Conservation (phyloP, 495 filamentous ascomycete species). For the Ramalina intermedia region DNA sequence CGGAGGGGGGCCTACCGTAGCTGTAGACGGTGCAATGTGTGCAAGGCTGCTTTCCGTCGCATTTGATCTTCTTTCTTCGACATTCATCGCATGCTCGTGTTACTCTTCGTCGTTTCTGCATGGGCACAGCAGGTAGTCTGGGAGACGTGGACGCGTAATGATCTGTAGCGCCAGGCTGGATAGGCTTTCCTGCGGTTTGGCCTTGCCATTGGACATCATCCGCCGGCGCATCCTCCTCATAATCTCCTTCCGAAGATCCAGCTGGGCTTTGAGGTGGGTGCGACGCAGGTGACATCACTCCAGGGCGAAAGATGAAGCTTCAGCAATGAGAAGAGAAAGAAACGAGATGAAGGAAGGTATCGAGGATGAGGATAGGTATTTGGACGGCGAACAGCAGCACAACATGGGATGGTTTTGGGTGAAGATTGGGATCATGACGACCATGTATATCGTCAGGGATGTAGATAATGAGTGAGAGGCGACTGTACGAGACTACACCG, state of each 20-base stretch:
- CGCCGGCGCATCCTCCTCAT: constrained; percentile 4
- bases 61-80: constrained; percentile 95
- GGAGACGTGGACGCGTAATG: not conserved
- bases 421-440: too few species aligned
- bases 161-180: not conserved
- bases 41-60: constrained; percentile 93
- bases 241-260: constrained; percentile 8
- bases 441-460: too few species aligned
- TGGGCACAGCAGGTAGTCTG: not conserved
- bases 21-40: constrained; percentile 97
- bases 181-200: not conserved
- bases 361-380: too few species aligned
- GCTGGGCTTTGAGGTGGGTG: not conserved
- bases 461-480: too few species aligned
- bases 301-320: too few species aligned
- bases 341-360: too few species aligned
- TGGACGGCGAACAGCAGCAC: too few species aligned
- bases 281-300: too few species aligned
- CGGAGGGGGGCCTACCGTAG: constrained; percentile 52
- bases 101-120: constrained; percentile 20
- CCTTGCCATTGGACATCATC: constrained; percentile 2
- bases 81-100: constrained; percentile 60
- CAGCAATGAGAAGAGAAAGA: too few species aligned
- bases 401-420: too few species aligned
- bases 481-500: too few species aligned